These are phyloP conservation scores for Leccinum pachyderme DNA, from an alignment of 1,284 basidiomycete species.

Conservation along the genomic window DNA sequence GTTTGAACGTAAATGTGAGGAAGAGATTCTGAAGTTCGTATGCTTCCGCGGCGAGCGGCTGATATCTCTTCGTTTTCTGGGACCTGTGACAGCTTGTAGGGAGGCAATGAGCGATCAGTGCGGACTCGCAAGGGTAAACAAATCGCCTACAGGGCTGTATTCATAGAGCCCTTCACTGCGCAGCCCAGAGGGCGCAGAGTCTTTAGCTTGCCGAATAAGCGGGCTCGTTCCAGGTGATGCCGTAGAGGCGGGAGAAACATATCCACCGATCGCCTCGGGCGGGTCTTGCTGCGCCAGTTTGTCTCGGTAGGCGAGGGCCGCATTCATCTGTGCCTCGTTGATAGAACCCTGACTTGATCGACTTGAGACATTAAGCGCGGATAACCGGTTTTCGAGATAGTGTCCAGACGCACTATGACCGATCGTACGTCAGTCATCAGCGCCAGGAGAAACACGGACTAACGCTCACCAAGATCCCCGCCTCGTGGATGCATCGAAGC, in stretches of 20 bases:
- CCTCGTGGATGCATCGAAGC: slow-evolving; percentile 34
- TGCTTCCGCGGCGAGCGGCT: slow-evolving; percentile 26
- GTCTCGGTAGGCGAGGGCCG: slow-evolving; percentile 27
- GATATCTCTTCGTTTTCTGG: slow-evolving; percentile 26
- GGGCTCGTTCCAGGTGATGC: slow-evolving; percentile 44
- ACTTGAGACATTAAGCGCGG: slow-evolving; percentile 45
- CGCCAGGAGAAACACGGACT: slow-evolving; percentile 5
- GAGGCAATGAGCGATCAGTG: not conserved
- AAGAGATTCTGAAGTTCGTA: slow-evolving; percentile 21
- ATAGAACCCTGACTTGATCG: slow-evolving; percentile 32
- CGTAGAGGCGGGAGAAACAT: slow-evolving; percentile 41
- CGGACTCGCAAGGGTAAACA: not conserved
- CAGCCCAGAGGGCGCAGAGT: slow-evolving; percentile 23
- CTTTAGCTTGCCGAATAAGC: slow-evolving; percentile 33
- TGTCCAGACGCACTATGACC: slow-evolving; percentile 33
- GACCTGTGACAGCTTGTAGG: slow-evolving; percentile 25
- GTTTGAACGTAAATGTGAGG: slow-evolving; percentile 23
- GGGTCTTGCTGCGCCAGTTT: slow-evolving; percentile 19
- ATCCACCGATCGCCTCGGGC: slow-evolving; percentile 24
- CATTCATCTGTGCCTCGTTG: slow-evolving; percentile 27
- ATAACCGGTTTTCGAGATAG: slow-evolving; percentile 45
- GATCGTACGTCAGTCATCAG: slow-evolving; percentile 22
- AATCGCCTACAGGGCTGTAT: slow-evolving; percentile 20
- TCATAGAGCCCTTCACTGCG: slow-evolving; percentile 30
- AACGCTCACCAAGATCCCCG: slow-evolving; percentile 50